Conservation (phyloP, 176 grass and related monocot species). For the Thinopyrum elongatum region DNA sequence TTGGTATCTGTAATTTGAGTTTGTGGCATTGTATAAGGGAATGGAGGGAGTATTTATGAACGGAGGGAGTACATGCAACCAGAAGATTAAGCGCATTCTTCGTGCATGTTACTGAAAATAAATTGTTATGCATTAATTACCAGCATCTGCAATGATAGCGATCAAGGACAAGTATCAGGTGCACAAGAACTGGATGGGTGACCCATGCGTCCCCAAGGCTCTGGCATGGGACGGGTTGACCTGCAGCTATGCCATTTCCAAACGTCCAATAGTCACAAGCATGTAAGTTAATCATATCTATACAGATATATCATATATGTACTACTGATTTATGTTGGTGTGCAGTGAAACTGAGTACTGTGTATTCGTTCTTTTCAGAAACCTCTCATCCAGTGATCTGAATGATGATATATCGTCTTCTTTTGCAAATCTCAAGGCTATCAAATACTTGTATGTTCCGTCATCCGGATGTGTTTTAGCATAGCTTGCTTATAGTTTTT, state of each 20-base stretch:
- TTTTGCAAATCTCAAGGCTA: slow-evolving; percentile 36
- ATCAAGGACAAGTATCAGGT: slow-evolving; percentile 46
- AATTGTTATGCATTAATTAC: too few relatives aligned
- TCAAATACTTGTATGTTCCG: slow-evolving; percentile 43
- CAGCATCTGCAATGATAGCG: slow-evolving; percentile 46
- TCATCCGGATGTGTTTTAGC: neutral
- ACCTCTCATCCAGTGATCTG: slow-evolving; percentile 45
- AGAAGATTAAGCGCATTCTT: neutral
- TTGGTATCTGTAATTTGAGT: too few relatives aligned
- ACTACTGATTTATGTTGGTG: neutral
- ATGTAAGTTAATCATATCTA: neutral
- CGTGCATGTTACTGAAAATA: neutral
- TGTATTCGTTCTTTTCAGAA: slow-evolving; percentile 32
- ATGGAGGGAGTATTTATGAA: too few relatives aligned
- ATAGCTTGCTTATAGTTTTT: neutral
- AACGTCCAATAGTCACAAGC: slow-evolving; percentile 38
- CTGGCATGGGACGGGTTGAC: slow-evolving; percentile 52
- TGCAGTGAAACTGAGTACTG: neutral
- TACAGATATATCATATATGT: too few relatives aligned
- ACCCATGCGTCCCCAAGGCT: slow-evolving; percentile 48
- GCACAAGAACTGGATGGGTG: slow-evolving; percentile 65
- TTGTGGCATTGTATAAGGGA: too few relatives aligned
- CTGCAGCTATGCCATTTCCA: slow-evolving; percentile 47
- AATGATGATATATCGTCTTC: slow-evolving; percentile 35
- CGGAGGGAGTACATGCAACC: too few relatives aligned